Conservation (phyloP, 2,329 filamentous ascomycete genomes). For the Diaporthe velutina region DNA sequence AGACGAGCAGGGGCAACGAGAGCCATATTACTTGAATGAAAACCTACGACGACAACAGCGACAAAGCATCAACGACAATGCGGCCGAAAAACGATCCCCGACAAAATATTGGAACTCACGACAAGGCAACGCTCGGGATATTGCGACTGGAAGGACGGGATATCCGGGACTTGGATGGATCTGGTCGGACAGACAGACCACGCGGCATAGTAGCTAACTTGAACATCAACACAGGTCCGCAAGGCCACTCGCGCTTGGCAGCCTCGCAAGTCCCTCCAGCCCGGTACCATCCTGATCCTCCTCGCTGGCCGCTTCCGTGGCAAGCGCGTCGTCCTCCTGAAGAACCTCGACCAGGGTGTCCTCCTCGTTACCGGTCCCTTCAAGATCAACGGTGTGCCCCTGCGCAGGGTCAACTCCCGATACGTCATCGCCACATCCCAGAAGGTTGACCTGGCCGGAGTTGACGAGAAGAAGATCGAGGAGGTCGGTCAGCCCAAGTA, state of each 20-base stretch:
- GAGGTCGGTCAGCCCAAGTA: conserved; percentile 84
- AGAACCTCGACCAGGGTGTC: conserved; percentile 96
- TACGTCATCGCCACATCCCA: conserved; percentile 93
- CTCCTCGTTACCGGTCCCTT: conserved; percentile 99
- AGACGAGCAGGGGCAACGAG: conserved; percentile 1
- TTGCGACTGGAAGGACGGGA: conserved; percentile 1
- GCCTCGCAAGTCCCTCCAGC: conserved; percentile 89
- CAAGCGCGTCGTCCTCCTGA: conserved; percentile 99
- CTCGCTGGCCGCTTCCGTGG: conserved; percentile 99
- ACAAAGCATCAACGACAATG: background rate
- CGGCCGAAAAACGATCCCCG: background rate
- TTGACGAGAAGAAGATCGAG: conserved; percentile 92
- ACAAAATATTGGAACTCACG: background rate
- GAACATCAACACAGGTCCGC: conserved; percentile 77
- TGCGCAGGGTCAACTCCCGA: conserved; percentile 92
- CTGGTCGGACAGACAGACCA: conserved; percentile 2
- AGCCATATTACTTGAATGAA: background rate
- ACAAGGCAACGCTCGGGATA: background rate
- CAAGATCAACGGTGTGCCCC: conserved; percentile 99
- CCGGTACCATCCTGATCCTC: conserved; percentile 97
- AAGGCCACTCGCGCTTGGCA: conserved; percentile 92
- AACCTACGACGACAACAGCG: background rate
- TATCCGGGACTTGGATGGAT: conserved; percentile 2
- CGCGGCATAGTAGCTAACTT: conserved; percentile 46
- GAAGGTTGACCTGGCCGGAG: conserved; percentile 85